Conservation (phyloP, 768 basidiomycete genomes). For the Phlebiopsis gigantea region DNA sequence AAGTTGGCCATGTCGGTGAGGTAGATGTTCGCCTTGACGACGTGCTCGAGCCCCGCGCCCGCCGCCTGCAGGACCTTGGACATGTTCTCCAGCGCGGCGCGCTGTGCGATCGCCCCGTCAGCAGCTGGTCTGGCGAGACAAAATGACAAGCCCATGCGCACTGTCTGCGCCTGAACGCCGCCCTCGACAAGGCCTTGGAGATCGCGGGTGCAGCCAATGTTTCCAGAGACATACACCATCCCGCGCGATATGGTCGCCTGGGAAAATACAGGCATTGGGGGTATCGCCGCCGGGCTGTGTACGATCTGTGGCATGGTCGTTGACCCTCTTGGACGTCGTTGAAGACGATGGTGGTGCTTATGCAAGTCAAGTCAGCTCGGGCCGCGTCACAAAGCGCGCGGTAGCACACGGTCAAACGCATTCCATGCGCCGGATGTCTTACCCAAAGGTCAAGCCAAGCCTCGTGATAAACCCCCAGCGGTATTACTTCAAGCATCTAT, state of each 20-base stretch:
- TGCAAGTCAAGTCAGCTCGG: too few relatives aligned
- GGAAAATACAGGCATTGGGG: constrained; percentile 31
- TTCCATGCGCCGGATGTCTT: too few relatives aligned
- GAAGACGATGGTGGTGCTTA: too few relatives aligned
- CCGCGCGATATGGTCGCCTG: constrained; percentile 32
- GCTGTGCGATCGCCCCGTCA: constrained; percentile 20
- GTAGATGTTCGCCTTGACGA: constrained; percentile 39
- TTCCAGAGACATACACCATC: constrained; percentile 36
- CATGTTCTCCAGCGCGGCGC: constrained; percentile 35
- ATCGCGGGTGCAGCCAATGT: constrained; percentile 30
- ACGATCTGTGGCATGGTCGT: constrained; percentile 17
- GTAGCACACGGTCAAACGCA: too few relatives aligned
- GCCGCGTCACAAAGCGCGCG: too few relatives aligned
- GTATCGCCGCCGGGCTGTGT: constrained; percentile 26
- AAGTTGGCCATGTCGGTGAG: constrained; percentile 35
- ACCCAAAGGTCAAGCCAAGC: too few relatives aligned
- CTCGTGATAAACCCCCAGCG: too few relatives aligned
- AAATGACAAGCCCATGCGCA: constrained; percentile 20
- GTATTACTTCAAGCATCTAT: too few relatives aligned
- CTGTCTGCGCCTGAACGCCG: constrained; percentile 33
- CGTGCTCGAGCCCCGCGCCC: constrained; percentile 31
- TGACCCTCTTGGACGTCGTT: too few relatives aligned
- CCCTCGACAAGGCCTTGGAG: constrained; percentile 28
- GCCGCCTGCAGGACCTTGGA: constrained; percentile 31
- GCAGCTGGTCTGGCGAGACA: not conserved